Conservation (phyloP, 2,329 filamentous ascomycete genomes). For the Bipolaris oryzae region DNA sequence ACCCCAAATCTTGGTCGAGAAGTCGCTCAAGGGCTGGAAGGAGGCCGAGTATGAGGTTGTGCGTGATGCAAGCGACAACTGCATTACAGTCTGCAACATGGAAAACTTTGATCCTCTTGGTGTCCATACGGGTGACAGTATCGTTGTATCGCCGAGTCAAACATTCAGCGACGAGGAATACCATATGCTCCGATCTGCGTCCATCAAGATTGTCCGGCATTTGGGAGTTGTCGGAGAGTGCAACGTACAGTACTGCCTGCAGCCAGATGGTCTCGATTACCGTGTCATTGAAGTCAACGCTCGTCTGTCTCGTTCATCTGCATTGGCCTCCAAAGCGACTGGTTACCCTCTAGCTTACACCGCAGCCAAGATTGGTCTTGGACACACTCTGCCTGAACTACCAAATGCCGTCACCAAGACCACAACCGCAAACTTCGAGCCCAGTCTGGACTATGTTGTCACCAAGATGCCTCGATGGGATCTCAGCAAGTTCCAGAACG, state of each 20-base stretch:
- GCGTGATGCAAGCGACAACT: conserved; percentile 96
- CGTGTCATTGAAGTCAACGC: conserved; percentile 99
- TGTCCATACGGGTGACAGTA: conserved; percentile 98
- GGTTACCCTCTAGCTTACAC: conserved; percentile 97
- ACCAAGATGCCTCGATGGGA: conserved; percentile 99
- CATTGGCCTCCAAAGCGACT: conserved; percentile 95
- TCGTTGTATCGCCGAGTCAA: conserved; percentile 95
- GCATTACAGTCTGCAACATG: conserved; percentile 99
- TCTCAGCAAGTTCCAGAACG: conserved; percentile 97
- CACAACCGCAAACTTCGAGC: conserved; percentile 98
- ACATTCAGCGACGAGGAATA: conserved; percentile 98
- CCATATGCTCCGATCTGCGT: conserved; percentile 96
- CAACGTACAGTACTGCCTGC: conserved; percentile 96
- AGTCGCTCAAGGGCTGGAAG: conserved; percentile 99
- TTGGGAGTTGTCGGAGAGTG: conserved; percentile 97
- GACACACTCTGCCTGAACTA: conserved; percentile 91
- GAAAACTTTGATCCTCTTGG: conserved; percentile 98
- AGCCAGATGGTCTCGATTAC: conserved; percentile 96
- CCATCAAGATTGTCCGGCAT: conserved; percentile 98
- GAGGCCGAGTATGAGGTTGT: conserved; percentile 99
- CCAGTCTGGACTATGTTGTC: conserved; percentile 95
- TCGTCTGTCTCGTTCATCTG: conserved; percentile 95
- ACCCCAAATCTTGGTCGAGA: conserved; percentile 96
- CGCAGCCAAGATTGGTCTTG: conserved; percentile 96
- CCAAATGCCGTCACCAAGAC: conserved; percentile 99